Conservation (phyloP, 2,329 filamentous ascomycete genomes). For the Ciborinia camelliae region DNA sequence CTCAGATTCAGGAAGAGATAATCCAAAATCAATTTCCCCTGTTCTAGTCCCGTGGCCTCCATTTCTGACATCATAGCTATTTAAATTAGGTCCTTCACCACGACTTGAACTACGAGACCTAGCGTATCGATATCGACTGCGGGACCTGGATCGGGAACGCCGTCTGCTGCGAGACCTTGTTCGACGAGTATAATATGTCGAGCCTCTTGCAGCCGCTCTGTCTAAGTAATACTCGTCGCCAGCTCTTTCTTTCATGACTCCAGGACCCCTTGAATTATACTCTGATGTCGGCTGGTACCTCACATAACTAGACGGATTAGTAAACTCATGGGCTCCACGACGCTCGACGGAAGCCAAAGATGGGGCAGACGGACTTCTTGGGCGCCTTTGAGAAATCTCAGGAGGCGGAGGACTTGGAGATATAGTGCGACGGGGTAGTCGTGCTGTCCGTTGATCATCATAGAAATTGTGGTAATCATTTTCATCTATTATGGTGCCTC, state of each 20-base stretch:
- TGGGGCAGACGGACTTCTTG: background rate
- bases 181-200: background rate
- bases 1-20: background rate
- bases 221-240: background rate
- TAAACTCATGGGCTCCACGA: background rate
- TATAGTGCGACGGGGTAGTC: background rate
- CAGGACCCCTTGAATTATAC: background rate
- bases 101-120: conserved; percentile 4
- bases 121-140: background rate
- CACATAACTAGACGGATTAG: background rate
- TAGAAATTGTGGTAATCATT: background rate
- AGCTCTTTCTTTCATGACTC: background rate
- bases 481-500: background rate
- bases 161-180: background rate
- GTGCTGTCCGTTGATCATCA: background rate
- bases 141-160: background rate
- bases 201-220: background rate
- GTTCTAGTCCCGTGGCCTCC: background rate
- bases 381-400: background rate
- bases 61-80: background rate
- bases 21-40: background rate
- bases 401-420: conserved; percentile 1
- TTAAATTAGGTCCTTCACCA: background rate
- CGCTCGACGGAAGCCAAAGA: background rate
- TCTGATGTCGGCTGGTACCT: background rate